A percentile compares a stretch with the other conserved stretches of the same genome.
phyloP scores from a whole-genome alignment of 192 early-diverging fungal genomes.

The Podila minutissima region DNA sequence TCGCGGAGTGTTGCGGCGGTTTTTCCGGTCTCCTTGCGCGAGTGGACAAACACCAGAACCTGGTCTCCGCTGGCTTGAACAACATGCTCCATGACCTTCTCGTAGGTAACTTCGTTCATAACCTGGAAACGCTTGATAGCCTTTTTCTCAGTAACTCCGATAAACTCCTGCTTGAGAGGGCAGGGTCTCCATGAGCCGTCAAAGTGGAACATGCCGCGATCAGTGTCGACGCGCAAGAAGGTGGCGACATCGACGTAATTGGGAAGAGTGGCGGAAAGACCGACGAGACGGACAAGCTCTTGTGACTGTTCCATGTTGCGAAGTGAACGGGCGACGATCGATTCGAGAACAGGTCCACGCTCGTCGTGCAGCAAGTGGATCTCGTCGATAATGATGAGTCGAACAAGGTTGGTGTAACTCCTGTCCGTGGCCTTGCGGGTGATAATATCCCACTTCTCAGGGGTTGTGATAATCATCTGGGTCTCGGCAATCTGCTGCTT shows the following conservation, averaged over 20 bases:
- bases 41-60: slow-evolving; percentile 96
- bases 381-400: slow-evolving; percentile 96
- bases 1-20: slow-evolving; percentile 93
- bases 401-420: slow-evolving; percentile 89
- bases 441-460: slow-evolving; percentile 99
- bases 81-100: slow-evolving; percentile 91
- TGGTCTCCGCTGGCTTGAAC: slow-evolving; percentile 79
- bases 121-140: slow-evolving; percentile 91
- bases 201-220: slow-evolving; percentile 91
- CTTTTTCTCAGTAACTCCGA: slow-evolving; percentile 98
- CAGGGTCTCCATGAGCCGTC: slow-evolving; percentile 93
- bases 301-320: slow-evolving; percentile 91
- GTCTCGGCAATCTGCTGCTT: slow-evolving; percentile 96
- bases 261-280: slow-evolving; percentile 93
- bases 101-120: slow-evolving; percentile 97
- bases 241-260: slow-evolving; percentile 96
- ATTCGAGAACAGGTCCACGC: slow-evolving; percentile 96
- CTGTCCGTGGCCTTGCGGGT: slow-evolving; percentile 95
- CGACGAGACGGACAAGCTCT: slow-evolving; percentile 89
- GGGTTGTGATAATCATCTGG: slow-evolving; percentile 97
- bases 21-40: slow-evolving; percentile 96
- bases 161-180: slow-evolving; percentile 95
- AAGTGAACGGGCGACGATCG: slow-evolving; percentile 88
- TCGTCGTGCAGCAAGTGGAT: slow-evolving; percentile 97
- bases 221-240: slow-evolving; percentile 88